Base-by-base conservation (phyloP, 352 stramenopile species). In the Phytophthora kernoviae region DNA sequence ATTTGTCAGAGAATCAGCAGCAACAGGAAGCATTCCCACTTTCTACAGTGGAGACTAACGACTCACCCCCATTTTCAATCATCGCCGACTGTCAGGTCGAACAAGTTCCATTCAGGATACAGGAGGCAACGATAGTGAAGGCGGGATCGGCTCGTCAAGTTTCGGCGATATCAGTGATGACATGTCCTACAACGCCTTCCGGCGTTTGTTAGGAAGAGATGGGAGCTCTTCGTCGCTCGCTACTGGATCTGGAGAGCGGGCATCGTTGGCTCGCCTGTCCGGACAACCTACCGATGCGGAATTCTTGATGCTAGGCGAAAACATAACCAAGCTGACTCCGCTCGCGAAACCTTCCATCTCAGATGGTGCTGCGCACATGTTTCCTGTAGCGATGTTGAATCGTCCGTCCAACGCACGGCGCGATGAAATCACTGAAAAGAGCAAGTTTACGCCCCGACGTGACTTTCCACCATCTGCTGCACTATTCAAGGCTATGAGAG, bases 401-500 rank as follows among this genome's bases (percentile, higher is more conserved):
- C 81, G 70, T 0, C 71, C 71, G 15, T 73, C 81, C 17, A 90
- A 77, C 30, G 77, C 84, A 6, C 68, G 75, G 3, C 84, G 80
- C 10, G 82, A 91, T 27, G 78, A 90, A 40, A 88, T 92, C 36
- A 90, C 84, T 2, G 85, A 92, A 48, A 88, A 79, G 54, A 90
- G 79, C 60, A 93, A 93, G 50, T 90, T 93, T 47, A 90, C 81
- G 8, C 81, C 84, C 12, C 80, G 80, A 39, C 84, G 84, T 15
- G 86, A 93, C 50, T 95, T 95, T 33, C 86, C 86, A 4, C 86
- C 86, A 27, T 91, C 86, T n/a, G 84, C 82, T 4, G 84, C 83
- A 9, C 52, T 95, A 36, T 93, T 93, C 57, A 93, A 95, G 63
- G 86, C 86, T 2, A 87, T 95, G 79, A 87, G 86, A 43, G 83